Base-by-base conservation (phyloP, 2,329 filamentous ascomycete genomes). In the Herpotrichia juniperi region DNA sequence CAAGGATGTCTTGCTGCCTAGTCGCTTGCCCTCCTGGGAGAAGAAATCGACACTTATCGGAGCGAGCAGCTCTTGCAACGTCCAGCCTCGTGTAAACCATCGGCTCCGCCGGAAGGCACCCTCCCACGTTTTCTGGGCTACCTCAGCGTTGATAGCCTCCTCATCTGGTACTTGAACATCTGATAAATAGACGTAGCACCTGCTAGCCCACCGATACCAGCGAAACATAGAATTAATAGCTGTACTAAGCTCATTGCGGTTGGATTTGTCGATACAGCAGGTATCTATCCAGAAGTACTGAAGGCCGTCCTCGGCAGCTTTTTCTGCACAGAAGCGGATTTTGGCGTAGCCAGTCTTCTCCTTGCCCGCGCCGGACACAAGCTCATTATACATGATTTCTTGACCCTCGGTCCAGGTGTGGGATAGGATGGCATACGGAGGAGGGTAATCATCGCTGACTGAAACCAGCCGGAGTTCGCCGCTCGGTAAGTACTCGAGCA, bases 21-120 rank as follows among this genome's bases (percentile, higher is more conserved):
- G 22, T 14, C 11, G 24, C 21, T 43, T 53, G 22, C 56, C 45
- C 2, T 59, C 52, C 12, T 19, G 21, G 12, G 58, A 57, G 48
- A 59, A 63, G 52, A 63, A 63, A 6, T 58, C 46, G 19, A 63
- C 56, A 16, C 6, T 37, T 12, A 42, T n/a, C n/a, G 58, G 57
- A n/a, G 57, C 58, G 34, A 59, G 14, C 22, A 58, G 52, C 40
- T 60, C 54, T 37, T 57, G 56, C 28, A 53, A 21, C 43, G 48
- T 43, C 34, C 44, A 43, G 16, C 40, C 40, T 9, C 40, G 35
- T 22, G 46, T 44, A n/a, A 53, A 60, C 56, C 48, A 61, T 42
- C 48, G 35, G 46, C 56, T 58, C n/a, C 44, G 30, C 42, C 39
- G 42, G 39, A 60, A 56, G 2, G 48, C 49, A 37, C 28, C 32